Base-by-base conservation (phyloP, 805 yeast species). In the Yamadazyma phyllophila region DNA sequence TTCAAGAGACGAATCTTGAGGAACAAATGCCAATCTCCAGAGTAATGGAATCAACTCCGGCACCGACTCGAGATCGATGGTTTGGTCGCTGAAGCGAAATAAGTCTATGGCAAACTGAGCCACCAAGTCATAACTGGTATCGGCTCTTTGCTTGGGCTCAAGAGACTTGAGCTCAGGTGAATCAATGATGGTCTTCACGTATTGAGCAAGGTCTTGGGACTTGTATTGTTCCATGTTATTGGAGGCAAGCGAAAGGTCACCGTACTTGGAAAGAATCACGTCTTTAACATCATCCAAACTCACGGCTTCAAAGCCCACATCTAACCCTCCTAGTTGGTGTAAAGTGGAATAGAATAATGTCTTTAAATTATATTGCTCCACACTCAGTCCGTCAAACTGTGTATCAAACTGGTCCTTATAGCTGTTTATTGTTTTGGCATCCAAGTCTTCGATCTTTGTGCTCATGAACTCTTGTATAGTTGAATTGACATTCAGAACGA, bases 111-210 rank as follows among this genome's bases (percentile, higher is more conserved):
- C 56, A 48, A 69, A 65, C 14, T 47, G 36, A 13, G 74, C 55
- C 9, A 70, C 48, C 16, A 46, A 48, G 39, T 66, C 62, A 30
- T 55, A 56, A 1, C 47, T 41, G 2, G 26, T 43, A 41, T 66
- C 69, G 4, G 59, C 44, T 14, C 49, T 29, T 7, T 42, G 42
- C 30, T 41, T 46, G 1, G 34, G 16, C 4, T 34, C 34, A 13
- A 40, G 24, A 10, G 11, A 8, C 7, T 29, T 7, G 7, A 54
- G 31, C 27, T 56, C 56, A 1, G 69, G 66, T 0, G 69, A 59
- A 46, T 73, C 77, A 7, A 71, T 38, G 20, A 73, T 51, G 4
- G 68, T 49, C 45, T 60, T 62, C 56, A 66, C 58, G 48, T 56
- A 69, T 10, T 52, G 55, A 2, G 66, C 52, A 14, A 65, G 50